phyloP scores from a whole-genome alignment of 495 filamentous ascomycete species.

The Neurospora tetrasperma region DNA sequence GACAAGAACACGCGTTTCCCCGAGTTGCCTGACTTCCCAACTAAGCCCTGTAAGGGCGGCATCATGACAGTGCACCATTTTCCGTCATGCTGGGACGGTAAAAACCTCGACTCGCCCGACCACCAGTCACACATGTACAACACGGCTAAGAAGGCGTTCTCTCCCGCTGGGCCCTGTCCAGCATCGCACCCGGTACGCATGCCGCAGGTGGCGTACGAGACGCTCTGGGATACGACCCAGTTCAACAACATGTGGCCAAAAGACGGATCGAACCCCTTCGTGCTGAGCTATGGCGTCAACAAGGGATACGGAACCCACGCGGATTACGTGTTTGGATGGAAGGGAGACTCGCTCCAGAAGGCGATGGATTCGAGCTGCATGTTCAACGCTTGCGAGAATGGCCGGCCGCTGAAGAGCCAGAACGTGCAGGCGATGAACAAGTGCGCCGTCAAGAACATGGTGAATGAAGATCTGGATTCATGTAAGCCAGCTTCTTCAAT shows the following conservation, averaged over 20 bases:
- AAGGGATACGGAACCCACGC: conserved; percentile 19
- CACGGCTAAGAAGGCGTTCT: conserved; percentile 33
- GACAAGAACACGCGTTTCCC: conserved; percentile 31
- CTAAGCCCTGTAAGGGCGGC: conserved; percentile 31
- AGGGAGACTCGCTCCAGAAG: conserved; percentile 34
- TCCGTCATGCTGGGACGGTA: conserved; percentile 48
- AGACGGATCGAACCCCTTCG: conserved; percentile 37
- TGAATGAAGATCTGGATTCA: conserved; percentile 35
- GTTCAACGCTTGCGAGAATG: conserved; percentile 35
- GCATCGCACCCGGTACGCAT: conserved; percentile 39
- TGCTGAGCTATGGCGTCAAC: conserved; percentile 20
- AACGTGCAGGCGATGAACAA: conserved; percentile 30
- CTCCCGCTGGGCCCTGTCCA: conserved; percentile 35
- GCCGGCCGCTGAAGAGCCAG: conserved; percentile 34
- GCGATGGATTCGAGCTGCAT: conserved; percentile 40
- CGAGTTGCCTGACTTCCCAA: conserved; percentile 39
- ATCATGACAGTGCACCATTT: conserved; percentile 46
- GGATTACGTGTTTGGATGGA: conserved; percentile 27
- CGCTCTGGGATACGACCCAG: conserved; percentile 40
- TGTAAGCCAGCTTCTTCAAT: conserved; percentile 25
- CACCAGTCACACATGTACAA: conserved; percentile 46
- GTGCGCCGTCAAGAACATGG: conserved; percentile 33
- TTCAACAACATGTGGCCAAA: conserved; percentile 39
- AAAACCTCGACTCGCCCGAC: conserved; percentile 47
- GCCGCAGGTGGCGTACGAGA: conserved; percentile 42